Evolutionary conservation across 257 asterid species (phyloP).

Genomic region (Solanum medicagineum): DNA sequence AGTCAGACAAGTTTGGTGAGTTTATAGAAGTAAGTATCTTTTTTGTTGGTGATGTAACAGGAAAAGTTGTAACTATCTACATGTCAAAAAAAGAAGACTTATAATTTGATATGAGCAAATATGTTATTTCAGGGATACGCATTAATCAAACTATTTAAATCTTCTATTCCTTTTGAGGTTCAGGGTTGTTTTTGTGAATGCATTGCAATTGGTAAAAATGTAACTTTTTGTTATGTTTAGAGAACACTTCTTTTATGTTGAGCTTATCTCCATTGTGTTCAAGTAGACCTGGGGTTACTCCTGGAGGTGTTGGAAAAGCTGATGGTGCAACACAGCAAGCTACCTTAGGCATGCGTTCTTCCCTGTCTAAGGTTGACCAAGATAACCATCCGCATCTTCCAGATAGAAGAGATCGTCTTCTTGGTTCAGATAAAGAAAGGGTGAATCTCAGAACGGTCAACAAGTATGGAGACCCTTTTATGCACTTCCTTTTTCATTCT

Average conservation of each 20-base stretch:
- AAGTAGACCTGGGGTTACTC: slow-evolving; percentile 51
- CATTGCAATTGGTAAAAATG: neutral
- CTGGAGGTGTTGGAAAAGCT: slow-evolving; percentile 52
- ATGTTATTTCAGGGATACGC: neutral
- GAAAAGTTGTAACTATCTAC: neutral
- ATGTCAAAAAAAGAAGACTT: neutral
- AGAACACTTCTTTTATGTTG: neutral
- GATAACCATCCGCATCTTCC: slow-evolving; percentile 54
- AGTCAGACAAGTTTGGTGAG: neutral
- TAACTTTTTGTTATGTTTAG: neutral
- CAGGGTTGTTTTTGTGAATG: neutral
- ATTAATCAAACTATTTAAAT: neutral
- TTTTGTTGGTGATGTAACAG: neutral
- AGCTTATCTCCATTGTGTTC: neutral
- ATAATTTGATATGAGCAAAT: neutral
- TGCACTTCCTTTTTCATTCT: neutral
- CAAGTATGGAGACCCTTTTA: slow-evolving; percentile 36
- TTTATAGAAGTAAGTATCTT: neutral
- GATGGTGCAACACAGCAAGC: slow-evolving; percentile 47
- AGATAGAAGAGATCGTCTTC: slow-evolving; percentile 63
- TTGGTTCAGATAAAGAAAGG: slow-evolving; percentile 60
- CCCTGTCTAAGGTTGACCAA: slow-evolving; percentile 53
- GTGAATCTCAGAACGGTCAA: slow-evolving; percentile 52
- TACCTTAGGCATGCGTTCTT: slow-evolving; percentile 54
- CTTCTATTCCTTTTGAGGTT: neutral